phyloP scores from a whole-genome alignment of 495 filamentous ascomycete species.

The Cryomyces minteri region DNA sequence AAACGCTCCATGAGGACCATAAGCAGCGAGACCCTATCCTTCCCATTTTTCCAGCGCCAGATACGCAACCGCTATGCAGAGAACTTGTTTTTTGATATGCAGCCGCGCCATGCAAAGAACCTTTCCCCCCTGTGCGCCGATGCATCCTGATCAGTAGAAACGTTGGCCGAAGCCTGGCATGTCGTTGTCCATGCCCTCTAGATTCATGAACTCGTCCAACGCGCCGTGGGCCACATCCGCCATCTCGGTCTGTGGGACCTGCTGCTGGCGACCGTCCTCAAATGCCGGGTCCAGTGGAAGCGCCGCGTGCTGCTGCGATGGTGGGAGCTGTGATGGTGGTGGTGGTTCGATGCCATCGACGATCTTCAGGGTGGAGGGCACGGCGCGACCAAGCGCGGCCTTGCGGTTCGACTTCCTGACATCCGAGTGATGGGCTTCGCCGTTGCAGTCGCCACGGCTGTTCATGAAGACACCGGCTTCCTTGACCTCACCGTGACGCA shows the following conservation, averaged over 20 bases:
- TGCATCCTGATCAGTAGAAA: no score
- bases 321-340: neutral
- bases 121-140: no score
- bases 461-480: constrained; percentile 33
- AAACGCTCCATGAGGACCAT: no score
- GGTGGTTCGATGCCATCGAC: constrained; percentile 15
- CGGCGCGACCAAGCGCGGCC: constrained; percentile 26
- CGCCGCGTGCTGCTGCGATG: neutral
- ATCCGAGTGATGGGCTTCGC: constrained; percentile 7
- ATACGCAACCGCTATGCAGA: no score
- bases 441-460: constrained; percentile 22
- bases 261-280: no score
- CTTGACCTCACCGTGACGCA: constrained; percentile 20
- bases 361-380: constrained; percentile 22
- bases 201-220: constrained; percentile 8
- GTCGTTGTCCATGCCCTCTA: no score
- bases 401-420: constrained; percentile 17
- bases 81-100: no score
- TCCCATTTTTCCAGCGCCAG: no score
- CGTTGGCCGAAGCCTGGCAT: no score
- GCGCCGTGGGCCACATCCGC: neutral
- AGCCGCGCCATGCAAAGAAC: no score
- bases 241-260: no score
- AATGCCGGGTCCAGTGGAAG: neutral
- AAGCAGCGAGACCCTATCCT: no score